Percentiles rank a stretch among this genome's conserved stretches.
Evolutionary conservation across 2,329 filamentous ascomycete genomes (phyloP).

Genomic region (Calonectria ilicicola): DNA sequence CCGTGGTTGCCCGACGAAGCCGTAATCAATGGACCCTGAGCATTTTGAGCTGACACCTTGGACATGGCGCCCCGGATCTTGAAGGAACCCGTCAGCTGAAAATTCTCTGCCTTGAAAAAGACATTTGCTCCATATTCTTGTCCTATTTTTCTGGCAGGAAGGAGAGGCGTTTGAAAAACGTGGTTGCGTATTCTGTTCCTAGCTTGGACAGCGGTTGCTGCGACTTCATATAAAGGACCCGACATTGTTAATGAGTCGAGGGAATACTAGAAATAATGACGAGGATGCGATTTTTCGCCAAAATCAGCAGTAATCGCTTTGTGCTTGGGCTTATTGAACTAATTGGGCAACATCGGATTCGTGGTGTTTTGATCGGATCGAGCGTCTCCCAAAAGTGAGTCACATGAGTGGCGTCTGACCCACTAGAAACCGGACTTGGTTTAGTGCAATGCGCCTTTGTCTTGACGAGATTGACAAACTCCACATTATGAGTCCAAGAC

Average conservation of each 20-base stretch:
- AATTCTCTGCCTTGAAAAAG: conserved; percentile 41
- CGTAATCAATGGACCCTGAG: conserved; percentile 28
- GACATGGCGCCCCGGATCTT: conserved; percentile 42
- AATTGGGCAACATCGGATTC: not conserved
- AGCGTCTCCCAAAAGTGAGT: not conserved
- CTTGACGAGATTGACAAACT: not conserved
- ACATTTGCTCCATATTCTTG: not conserved
- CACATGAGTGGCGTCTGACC: not conserved
- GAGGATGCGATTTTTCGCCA: too few species aligned
- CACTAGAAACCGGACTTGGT: not conserved
- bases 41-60: conserved; percentile 33
- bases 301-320: too few species aligned
- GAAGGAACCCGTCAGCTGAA: conserved; percentile 42
- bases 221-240: not conserved
- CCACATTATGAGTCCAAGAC: too few species aligned
- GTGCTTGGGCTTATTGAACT: not conserved
- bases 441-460: not conserved
- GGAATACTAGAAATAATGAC: too few species aligned
- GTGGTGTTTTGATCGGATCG: not conserved
- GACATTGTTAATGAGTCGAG: not conserved
- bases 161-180: not conserved
- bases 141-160: not conserved
- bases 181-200: not conserved
- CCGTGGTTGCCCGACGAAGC: not conserved
- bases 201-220: not conserved